Conservation (phyloP, 305 asterid genomes). For the Nicotiana rustica region DNA sequence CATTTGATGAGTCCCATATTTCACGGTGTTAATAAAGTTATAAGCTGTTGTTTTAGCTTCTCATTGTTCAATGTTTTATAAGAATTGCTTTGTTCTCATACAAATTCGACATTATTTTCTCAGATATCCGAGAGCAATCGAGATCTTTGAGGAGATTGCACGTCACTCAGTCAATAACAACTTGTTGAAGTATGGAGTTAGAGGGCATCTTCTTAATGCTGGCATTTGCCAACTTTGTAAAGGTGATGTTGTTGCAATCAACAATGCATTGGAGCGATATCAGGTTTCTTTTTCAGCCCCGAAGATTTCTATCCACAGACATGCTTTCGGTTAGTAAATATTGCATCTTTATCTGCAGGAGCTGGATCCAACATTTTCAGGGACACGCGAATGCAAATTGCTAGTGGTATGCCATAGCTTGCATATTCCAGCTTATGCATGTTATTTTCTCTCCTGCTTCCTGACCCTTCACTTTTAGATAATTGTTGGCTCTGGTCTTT, state of each 20-base stretch:
- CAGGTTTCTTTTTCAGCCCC: conserved; percentile 47
- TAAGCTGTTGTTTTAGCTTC: not conserved
- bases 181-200: conserved; percentile 63
- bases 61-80: not conserved
- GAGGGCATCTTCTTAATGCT: conserved; percentile 72
- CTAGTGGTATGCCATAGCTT: conserved; percentile 43
- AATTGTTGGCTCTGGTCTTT: conserved; percentile 13
- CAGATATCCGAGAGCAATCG: conserved; percentile 56
- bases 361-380: conserved; percentile 56
- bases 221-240: conserved; percentile 70
- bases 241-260: conserved; percentile 62
- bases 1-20: conserved; percentile 7
- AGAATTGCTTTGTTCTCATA: too few relatives aligned
- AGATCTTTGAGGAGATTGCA: conserved; percentile 64
- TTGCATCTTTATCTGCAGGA: conserved; percentile 36
- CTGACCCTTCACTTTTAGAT: not conserved
- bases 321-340: not conserved
- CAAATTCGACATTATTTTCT: too few relatives aligned
- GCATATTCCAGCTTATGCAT: too few relatives aligned
- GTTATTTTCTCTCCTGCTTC: not conserved
- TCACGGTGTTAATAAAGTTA: not conserved
- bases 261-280: conserved; percentile 62
- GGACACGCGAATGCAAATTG: conserved; percentile 51
- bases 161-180: conserved; percentile 55
- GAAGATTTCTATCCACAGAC: conserved; percentile 25